A percentile compares a stretch with the other conserved stretches of the same genome.
phyloP scores from a whole-genome alignment of 1,284 basidiomycete species.

The Hymenochaete sp. region DNA sequence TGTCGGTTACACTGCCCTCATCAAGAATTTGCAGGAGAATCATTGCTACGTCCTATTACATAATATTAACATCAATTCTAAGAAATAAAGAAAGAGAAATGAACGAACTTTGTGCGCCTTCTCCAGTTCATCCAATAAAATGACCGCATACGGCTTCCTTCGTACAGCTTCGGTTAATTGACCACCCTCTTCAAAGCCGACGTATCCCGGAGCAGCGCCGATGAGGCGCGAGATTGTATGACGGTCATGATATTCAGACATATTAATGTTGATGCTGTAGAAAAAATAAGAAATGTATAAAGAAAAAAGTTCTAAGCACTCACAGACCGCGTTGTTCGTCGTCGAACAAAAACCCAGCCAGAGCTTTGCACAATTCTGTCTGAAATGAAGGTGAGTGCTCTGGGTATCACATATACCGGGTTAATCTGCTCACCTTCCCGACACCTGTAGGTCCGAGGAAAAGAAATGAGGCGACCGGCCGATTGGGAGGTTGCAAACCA shows the following conservation, averaged over 20 bases:
- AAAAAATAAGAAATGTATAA: neutral
- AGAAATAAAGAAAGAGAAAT: neutral
- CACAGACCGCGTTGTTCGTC: constrained; percentile 79
- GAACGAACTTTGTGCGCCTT: constrained; percentile 71
- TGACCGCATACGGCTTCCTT: constrained; percentile 73
- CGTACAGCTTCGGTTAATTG: constrained; percentile 85
- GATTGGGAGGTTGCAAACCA: constrained; percentile 77
- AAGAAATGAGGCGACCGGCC: constrained; percentile 87
- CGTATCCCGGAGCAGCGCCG: constrained; percentile 87
- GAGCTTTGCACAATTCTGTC: constrained; percentile 83
- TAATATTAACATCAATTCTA: constrained; percentile 2
- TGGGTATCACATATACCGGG: neutral
- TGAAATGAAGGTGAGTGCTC: constrained; percentile 26
- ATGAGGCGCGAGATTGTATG: constrained; percentile 87
- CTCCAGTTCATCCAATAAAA: constrained; percentile 83
- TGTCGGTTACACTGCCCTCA: constrained; percentile 85
- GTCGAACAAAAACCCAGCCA: constrained; percentile 82
- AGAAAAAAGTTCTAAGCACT: constrained; percentile 24
- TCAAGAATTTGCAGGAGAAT: constrained; percentile 90
- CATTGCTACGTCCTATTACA: constrained; percentile 70
- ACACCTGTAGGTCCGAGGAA: constrained; percentile 88
- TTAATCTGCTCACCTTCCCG: constrained; percentile 46
- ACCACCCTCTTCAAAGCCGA: constrained; percentile 90
- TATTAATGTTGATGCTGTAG: constrained; percentile 77
- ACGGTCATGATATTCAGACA: constrained; percentile 88